Base-by-base conservation (phyloP, 75 land plant genomes). In the Sequoiadendron giganteum region DNA sequence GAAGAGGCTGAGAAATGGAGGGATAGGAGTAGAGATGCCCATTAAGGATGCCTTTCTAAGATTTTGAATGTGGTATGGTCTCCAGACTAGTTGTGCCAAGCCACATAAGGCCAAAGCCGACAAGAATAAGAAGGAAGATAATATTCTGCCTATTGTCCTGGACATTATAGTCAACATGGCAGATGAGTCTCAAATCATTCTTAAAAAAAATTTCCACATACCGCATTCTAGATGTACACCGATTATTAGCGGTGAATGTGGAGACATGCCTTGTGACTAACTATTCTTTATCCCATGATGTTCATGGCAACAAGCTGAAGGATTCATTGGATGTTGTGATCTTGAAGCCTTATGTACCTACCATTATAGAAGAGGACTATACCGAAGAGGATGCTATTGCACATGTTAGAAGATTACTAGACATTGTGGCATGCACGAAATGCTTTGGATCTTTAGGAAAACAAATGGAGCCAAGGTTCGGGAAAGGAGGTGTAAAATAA, bases 131-230 rank as follows among this genome's bases (percentile, higher is more conserved):
- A 36, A 36, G 38, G 38, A 36, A 36, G 38, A 36, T 0, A 36
- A 36, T 0, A 36, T 94, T 78, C 90, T 96, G 54, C 99, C 99
- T 3, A 93, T 87, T 85, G 93, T 94, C 32, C 58, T 97, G 75
- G 99, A 97, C 85, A 89, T 97, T 16, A 91, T 91, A 42, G 94
- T 96, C 38, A 90, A 89, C 54, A 94, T 95, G 13, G 97, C 99
- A 21, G 92, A 91, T 87, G 95, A 94, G 7, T 85, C 95, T n/a
- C 95, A 95, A 90, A 90, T 97, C 30, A 73, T 89, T n/a, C 25
- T 90, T 97, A 87, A 97, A 96, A 97, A 97, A 96, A 28, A 97
- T 97, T 81, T 95, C 99, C 3, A 97, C 99, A 55, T 97, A 97
- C 80, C 92, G 91, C 86, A 93, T 97, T 13, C 90, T 97, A 36